Evolutionary conservation across 2,329 filamentous ascomycete species (phyloP).

Genomic region (Aspergillus proliferans): DNA sequence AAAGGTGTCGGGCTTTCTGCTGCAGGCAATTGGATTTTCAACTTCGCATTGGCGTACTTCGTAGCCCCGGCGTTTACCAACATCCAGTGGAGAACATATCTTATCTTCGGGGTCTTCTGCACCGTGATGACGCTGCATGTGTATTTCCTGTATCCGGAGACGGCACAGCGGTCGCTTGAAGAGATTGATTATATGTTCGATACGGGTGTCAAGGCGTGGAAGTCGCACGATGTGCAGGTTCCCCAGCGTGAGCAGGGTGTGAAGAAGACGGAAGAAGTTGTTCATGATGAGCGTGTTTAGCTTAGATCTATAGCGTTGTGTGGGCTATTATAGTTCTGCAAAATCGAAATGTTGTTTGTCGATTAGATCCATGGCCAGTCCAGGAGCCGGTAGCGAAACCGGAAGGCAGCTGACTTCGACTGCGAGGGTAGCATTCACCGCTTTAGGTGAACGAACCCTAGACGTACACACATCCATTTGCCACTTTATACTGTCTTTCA

Average conservation of each 20-base stretch:
- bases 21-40: slow-evolving; percentile 58
- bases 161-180: slow-evolving; percentile 64
- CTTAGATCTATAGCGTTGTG: too few relatives aligned
- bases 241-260: slow-evolving; percentile 21
- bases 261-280: slow-evolving; percentile 3
- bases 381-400: too few relatives aligned
- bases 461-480: too few relatives aligned
- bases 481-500: too few relatives aligned
- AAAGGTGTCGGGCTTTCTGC: slow-evolving; percentile 59
- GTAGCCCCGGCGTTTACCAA: slow-evolving; percentile 54
- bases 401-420: too few relatives aligned
- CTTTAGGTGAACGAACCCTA: too few relatives aligned
- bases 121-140: slow-evolving; percentile 63
- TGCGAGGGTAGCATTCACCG: too few relatives aligned
- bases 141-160: slow-evolving; percentile 62
- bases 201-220: slow-evolving; percentile 26
- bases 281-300: slow-evolving; percentile 1
- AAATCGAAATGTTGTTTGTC: too few relatives aligned
- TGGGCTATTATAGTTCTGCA: too few relatives aligned
- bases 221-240: slow-evolving; percentile 17
- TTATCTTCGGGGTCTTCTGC: slow-evolving; percentile 72
- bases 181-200: slow-evolving; percentile 68
- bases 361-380: too few relatives aligned
- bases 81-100: slow-evolving; percentile 59
- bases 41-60: slow-evolving; percentile 50